A percentile compares a stretch with the other conserved stretches of the same genome.
These are phyloP conservation scores for Fagus crenata DNA, from an alignment of 306 rosid species.

Conservation along the genomic window DNA sequence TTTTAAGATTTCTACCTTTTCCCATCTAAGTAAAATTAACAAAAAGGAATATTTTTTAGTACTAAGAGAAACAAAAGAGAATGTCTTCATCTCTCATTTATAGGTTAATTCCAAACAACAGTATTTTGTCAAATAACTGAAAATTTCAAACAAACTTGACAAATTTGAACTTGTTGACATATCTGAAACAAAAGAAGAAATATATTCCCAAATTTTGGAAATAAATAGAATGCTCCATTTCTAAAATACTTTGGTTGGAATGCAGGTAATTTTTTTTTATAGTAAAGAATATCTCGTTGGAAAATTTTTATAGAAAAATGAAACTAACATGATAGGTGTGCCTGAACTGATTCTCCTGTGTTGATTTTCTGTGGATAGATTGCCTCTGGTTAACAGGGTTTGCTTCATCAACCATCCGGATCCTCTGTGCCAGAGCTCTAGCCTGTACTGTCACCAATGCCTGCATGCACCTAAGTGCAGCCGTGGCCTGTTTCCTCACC, in stretches of 20 bases:
- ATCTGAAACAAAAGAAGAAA: not conserved
- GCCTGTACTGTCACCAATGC: constrained; percentile 89
- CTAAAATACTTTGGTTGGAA: not conserved
- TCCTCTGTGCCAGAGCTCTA: constrained; percentile 83
- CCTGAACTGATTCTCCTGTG: constrained; percentile 44
- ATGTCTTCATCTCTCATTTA: not conserved
- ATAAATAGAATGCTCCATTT: not conserved
- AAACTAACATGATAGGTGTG: constrained; percentile 60
- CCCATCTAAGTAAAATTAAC: not conserved
- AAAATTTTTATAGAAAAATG: constrained; percentile 13
- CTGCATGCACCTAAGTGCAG: constrained; percentile 81
- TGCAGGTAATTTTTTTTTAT: not conserved
- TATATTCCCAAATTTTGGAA: not conserved
- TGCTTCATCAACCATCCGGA: constrained; percentile 51
- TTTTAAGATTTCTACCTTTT: not conserved
- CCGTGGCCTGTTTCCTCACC: constrained; percentile 81
- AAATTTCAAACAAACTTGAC: not conserved
- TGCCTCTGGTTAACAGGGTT: constrained; percentile 38
- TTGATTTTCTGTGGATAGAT: constrained; percentile 46
- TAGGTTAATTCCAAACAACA: not conserved
- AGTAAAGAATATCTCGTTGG: constrained; percentile 6
- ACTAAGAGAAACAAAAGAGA: not conserved
- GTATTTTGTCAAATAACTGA: not conserved
- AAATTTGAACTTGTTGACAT: not conserved
- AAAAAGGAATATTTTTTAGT: not conserved